These are phyloP conservation scores for Aspergillus oerlinghausenensis DNA, from an alignment of 2,329 filamentous ascomycete genomes.

Conservation along the genomic window DNA sequence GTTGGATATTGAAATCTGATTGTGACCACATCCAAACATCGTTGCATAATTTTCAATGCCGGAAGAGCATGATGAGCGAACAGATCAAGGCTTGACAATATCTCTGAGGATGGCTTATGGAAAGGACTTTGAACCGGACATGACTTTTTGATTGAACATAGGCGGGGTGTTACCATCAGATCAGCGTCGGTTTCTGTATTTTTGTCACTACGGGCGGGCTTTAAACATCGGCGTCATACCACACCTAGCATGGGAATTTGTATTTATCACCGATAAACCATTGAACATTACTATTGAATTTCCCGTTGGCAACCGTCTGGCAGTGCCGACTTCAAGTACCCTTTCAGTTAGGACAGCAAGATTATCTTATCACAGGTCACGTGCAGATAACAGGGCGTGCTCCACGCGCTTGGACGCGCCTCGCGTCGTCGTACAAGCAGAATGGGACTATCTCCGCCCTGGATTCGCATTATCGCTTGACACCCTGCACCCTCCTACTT, in stretches of 20 bases:
- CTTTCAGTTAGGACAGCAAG: too few species aligned
- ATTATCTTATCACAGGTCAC: background rate
- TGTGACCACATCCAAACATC: background rate
- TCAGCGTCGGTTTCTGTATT: slow-evolving; percentile 7
- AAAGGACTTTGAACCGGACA: background rate
- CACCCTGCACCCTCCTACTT: background rate
- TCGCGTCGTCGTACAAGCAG: background rate
- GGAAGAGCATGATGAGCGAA: background rate
- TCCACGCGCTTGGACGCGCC: slow-evolving; percentile 7
- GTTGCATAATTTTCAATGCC: background rate
- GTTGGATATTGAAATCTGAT: slow-evolving; percentile 80
- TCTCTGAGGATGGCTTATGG: background rate
- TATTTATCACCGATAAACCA: background rate
- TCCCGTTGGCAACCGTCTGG: too few species aligned
- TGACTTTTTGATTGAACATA: background rate
- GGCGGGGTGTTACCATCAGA: slow-evolving; percentile 2
- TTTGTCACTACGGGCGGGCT: background rate
- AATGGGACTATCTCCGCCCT: background rate
- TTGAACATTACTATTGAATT: background rate
- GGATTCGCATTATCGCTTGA: background rate
- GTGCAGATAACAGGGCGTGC: background rate
- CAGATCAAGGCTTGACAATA: background rate
- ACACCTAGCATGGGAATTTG: slow-evolving; percentile 1
- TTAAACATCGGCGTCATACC: background rate
- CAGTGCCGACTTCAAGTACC: too few species aligned